Evolutionary conservation across 2,329 filamentous ascomycete genomes (phyloP).

Genomic region (Diaporthe ampelina): DNA sequence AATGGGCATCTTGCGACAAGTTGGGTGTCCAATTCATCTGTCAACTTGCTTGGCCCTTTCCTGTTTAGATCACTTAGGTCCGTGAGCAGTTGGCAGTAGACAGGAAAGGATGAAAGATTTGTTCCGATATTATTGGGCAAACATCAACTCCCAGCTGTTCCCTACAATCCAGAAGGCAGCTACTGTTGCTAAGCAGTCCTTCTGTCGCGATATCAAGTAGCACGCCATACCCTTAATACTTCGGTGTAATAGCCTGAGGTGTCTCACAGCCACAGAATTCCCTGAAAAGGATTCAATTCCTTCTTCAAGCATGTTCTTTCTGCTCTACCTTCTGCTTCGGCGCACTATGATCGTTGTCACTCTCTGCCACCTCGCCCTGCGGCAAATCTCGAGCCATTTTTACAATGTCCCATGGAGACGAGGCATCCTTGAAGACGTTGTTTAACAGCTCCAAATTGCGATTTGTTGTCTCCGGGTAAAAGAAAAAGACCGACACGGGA

Average conservation of each 20-base stretch:
- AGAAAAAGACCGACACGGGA: constrained; percentile 58
- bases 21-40: not conserved
- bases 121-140: not conserved
- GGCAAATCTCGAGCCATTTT: constrained; percentile 26
- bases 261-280: not conserved
- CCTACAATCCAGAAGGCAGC: not conserved
- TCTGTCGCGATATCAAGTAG: not conserved
- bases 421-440: constrained; percentile 56
- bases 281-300: not conserved
- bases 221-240: not conserved
- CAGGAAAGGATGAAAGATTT: not conserved
- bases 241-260: not conserved
- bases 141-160: not conserved
- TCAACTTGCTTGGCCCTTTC: not conserved
- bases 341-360: not conserved
- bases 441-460: constrained; percentile 61
- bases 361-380: constrained; percentile 16
- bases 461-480: constrained; percentile 64
- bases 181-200: not conserved
- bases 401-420: constrained; percentile 52
- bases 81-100: not conserved
- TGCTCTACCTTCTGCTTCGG: constrained; percentile 6
- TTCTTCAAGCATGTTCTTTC: constrained; percentile 12
- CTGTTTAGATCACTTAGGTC: not conserved
- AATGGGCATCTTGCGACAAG: not conserved